These are phyloP conservation scores for Acanthamoeba castellanii DNA, from an alignment of 208 protist species.

Conservation along the genomic window DNA sequence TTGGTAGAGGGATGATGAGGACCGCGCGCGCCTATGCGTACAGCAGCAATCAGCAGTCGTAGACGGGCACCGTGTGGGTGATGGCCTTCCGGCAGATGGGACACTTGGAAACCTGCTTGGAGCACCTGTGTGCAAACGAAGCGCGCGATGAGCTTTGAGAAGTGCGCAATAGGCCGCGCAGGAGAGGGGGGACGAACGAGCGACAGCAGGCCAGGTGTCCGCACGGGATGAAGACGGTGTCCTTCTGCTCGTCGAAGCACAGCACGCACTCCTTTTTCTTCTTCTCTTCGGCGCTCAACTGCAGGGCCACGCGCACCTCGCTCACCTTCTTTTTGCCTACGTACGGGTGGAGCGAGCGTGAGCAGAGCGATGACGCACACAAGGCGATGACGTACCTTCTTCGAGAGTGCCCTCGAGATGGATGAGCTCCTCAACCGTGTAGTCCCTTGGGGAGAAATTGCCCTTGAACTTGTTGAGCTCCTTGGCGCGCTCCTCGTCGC, in stretches of 20 bases:
- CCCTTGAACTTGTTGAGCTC: constrained; percentile 10
- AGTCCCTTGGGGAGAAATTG: not conserved
- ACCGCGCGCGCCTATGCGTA: too few relatives aligned
- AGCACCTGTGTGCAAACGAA: not conserved
- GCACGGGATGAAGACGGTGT: constrained; percentile 25
- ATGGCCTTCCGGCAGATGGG: constrained; percentile 44
- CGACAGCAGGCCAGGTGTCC: constrained; percentile 31
- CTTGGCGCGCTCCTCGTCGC: not conserved
- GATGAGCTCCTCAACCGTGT: constrained; percentile 26
- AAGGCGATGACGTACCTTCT: not conserved
- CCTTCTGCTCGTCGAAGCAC: constrained; percentile 40
- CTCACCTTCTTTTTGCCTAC: constrained; percentile 1
- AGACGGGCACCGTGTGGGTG: not conserved
- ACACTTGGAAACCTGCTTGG: constrained; percentile 32
- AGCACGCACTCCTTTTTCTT: constrained; percentile 50
- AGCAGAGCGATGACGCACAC: too few relatives aligned
- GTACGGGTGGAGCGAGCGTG: too few relatives aligned
- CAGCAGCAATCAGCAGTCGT: not conserved
- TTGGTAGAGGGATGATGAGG: too few relatives aligned
- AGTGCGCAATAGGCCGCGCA: too few relatives aligned
- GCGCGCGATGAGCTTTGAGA: not conserved
- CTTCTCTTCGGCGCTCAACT: constrained; percentile 14
- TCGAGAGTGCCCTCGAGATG: not conserved
- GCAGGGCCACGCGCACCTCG: not conserved
- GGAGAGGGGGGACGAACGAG: not conserved